These are phyloP conservation scores for Salvia splendens DNA, from an alignment of 257 asterid genomes.

Conservation along the genomic window DNA sequence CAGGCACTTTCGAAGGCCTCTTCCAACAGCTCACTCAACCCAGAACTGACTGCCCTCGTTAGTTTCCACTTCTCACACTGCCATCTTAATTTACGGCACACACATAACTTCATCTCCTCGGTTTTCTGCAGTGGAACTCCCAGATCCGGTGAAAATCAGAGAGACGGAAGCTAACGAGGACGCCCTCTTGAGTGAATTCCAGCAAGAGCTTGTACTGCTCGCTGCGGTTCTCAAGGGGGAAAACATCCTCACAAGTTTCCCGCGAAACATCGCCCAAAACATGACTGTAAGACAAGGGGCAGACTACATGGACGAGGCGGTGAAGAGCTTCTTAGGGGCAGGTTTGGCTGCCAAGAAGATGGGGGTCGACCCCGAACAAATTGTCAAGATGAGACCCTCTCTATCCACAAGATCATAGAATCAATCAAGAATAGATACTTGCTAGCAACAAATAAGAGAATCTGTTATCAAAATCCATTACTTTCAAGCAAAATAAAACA, in stretches of 20 bases:
- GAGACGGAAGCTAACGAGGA: slow-evolving; percentile 66
- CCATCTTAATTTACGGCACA: no score
- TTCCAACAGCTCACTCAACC: slow-evolving; percentile 53
- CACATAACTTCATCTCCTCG: neutral
- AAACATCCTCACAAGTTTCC: slow-evolving; percentile 49
- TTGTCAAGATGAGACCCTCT: slow-evolving; percentile 82
- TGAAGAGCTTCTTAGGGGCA: slow-evolving; percentile 69
- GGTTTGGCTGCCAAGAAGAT: slow-evolving; percentile 56
- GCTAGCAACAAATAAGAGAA: neutral
- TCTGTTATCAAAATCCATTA: neutral
- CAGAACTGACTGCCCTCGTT: slow-evolving; percentile 90
- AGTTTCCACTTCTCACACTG: neutral
- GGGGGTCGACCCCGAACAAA: slow-evolving; percentile 64
- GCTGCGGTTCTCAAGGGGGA: slow-evolving; percentile 90
- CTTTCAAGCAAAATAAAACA: neutral
- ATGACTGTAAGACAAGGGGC: slow-evolving; percentile 75
- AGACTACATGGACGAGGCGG: slow-evolving; percentile 62
- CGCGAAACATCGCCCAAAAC: slow-evolving; percentile 46
- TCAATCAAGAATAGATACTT: neutral
- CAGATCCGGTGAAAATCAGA: slow-evolving; percentile 64
- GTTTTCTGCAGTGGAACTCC: slow-evolving; percentile 49
- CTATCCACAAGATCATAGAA: slow-evolving; percentile 56
- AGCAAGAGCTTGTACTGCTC: slow-evolving; percentile 75
- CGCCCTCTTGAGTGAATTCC: slow-evolving; percentile 71
- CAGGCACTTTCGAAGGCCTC: slow-evolving; percentile 71